Percentiles rank a stretch among this genome's conserved stretches.
Conservation (phyloP, 2,329 filamentous ascomycete genomes). For the Ophiostoma piceae region DNA sequence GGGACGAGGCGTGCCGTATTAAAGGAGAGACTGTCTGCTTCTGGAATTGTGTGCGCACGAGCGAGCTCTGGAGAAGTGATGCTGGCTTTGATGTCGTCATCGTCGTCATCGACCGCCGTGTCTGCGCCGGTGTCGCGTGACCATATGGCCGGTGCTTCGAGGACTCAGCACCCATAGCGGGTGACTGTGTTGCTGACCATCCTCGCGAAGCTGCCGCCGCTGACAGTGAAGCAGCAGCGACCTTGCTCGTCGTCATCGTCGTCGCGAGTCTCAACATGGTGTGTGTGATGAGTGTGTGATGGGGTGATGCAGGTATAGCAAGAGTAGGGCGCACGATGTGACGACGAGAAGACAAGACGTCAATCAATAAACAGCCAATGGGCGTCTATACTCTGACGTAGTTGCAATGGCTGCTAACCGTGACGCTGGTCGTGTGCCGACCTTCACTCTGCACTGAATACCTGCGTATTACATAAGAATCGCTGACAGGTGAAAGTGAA, state of each 20-base stretch:
- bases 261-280: constrained; percentile 25
- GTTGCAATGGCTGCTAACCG: constrained; percentile 6
- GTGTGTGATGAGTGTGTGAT: constrained; percentile 1
- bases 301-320: neutral
- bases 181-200: neutral
- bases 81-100: neutral
- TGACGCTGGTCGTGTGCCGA: constrained; percentile 6
- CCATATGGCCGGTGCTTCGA: neutral
- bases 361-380: neutral
- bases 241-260: neutral
- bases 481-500: neutral
- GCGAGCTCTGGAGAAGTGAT: neutral
- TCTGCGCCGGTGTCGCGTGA: neutral
- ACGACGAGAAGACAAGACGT: neutral
- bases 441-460: neutral
- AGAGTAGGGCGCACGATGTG: neutral
- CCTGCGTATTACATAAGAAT: neutral
- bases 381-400: neutral
- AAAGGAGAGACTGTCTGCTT: neutral
- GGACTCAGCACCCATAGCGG: neutral
- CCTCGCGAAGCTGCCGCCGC: neutral
- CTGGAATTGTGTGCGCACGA: neutral
- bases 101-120: constrained; percentile 9
- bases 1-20: neutral
- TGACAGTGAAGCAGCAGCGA: constrained; percentile 4